Evolutionary conservation across 495 filamentous ascomycete genomes (phyloP), one percentile per base, ranked within the genome.

Genomic region (Penicillium alfredii): DNA sequence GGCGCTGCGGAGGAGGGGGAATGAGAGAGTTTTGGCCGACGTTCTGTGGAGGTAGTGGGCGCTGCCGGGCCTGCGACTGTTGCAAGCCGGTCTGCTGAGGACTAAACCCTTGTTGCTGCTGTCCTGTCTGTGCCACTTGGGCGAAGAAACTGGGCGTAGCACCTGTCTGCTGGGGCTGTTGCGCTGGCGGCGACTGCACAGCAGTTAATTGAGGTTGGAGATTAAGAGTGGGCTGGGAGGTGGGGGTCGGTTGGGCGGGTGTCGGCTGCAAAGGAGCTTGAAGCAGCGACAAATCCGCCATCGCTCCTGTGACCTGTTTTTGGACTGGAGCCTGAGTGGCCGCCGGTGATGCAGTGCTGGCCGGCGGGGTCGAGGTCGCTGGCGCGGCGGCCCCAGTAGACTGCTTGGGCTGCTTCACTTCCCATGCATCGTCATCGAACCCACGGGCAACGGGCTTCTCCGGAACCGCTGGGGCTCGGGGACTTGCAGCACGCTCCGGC

Each of bases 351-450:
- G 71, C 34, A 11, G 61, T 42, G 38, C 51, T 43, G 17, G 57
- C 50, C 17, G 62, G 34, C 33, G 64, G 33, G 38, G 61, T 42
- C 6, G 61, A 26, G 19, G 55, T 42, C 21, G 53, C 34, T 18
- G 59, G 31, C 28, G 60, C 29, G 38, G 70, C 22, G 14, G 52
- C 38, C 19, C 52, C 16, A 32, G 59, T 42, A 3, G 66, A 55
- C 44, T 80, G 75, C 57, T 80, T 86, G n/a, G 85, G 72, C n/a
- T 88, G 86, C 66, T 96, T 96, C 6, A 92, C 81, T 53, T 89
- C 86, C 92, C 92, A 99, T 17, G 93, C 93, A 69, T 96, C 86
- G 51, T 98, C 93, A 26, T 99, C 92, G 44, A 99, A 97, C 13
- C 88, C 88, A 32, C 69, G 62, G 12, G 60, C 32, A 19, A 60